Conservation (phyloP, 257 asterid genomes). For the Fraxinus pennsylvanica region DNA sequence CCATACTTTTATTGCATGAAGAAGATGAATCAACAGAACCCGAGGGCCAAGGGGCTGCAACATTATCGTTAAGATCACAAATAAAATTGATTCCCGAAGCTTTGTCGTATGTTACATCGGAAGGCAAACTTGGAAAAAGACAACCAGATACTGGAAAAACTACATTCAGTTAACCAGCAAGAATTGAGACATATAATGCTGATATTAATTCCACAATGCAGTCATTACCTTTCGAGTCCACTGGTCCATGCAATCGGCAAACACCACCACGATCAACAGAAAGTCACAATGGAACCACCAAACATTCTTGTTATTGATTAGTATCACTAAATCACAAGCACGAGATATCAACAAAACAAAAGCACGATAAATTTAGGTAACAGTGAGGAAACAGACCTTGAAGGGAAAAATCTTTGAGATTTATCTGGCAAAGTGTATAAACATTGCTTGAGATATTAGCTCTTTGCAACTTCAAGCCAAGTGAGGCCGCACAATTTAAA, state of each 20-base stretch:
- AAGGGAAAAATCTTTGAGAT: slow-evolving; percentile 95
- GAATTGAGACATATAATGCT: not conserved
- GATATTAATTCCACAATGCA: not conserved
- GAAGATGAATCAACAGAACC: slow-evolving; percentile 60
- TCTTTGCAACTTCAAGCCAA: slow-evolving; percentile 69
- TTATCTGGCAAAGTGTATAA: slow-evolving; percentile 69
- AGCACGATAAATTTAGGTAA: not conserved
- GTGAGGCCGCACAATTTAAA: slow-evolving; percentile 88
- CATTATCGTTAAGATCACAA: slow-evolving; percentile 92
- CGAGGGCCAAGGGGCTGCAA: slow-evolving; percentile 98
- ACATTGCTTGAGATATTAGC: slow-evolving; percentile 73
- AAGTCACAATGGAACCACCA: not conserved
- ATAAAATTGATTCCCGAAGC: slow-evolving; percentile 62
- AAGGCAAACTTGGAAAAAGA: slow-evolving; percentile 91
- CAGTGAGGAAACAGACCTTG: slow-evolving; percentile 63
- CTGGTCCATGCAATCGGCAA: slow-evolving; percentile 11
- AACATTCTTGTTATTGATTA: not conserved
- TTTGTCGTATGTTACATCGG: slow-evolving; percentile 77
- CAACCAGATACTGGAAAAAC: slow-evolving; percentile 48
- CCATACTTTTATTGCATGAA: slow-evolving; percentile 78
- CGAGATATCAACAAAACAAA: not conserved
- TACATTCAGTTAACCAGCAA: not conserved
- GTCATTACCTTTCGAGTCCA: slow-evolving; percentile 34
- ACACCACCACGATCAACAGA: not conserved
- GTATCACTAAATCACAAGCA: not conserved